Base-by-base conservation (phyloP, 2,329 filamentous ascomycete genomes). In the Claviceps sp. region DNA sequence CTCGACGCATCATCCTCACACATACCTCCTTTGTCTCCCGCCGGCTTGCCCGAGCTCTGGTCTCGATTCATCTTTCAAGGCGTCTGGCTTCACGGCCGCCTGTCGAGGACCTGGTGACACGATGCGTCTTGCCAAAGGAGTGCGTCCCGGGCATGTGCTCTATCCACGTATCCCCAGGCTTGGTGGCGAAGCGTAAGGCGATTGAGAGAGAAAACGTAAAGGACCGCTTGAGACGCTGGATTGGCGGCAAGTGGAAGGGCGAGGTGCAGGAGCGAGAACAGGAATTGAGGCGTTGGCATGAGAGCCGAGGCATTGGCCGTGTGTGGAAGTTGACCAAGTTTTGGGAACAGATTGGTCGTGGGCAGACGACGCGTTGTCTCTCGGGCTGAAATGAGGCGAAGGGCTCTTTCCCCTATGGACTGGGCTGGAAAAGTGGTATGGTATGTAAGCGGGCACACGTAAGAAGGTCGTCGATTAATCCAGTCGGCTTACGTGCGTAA, bases 161-260 rank as follows among this genome's bases (percentile, higher is more conserved):
- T 51, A 68, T 64, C 55, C 62, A 63, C 50, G 70, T 85, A 1
- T 77, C 81, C 0, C 82, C 82, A 0, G 75, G 71, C 0, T 67
- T 87, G 38, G 76, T 85, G n/a, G 81, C 80, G 30, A 73, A 74
- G 56, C 78, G 78, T 60, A 72, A 78, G 52, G 76, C 75, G 13
- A 73, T 87, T 16, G 84, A 87, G 67, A 76, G 76, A 58, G 82
- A 87, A 67, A 73, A 73, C 54, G 71, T 87, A 44, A 87, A 86
- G 62, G 83, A 87, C 59, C 74, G 74, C 16, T 65, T 88, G 55
- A 68, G 82, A 40, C 72, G 74, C 13, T 87, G 82, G 81, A 73
- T 87, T 2, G 82, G 76, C 34, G 68, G 64, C n/a, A 76, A 77
- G 26, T 80, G 75, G 76, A 70, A 65, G 42, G 68, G 75, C 19